Base-by-base conservation (phyloP, 371 early-diverging fungal species). In the Lichtheimia corymbifera region DNA sequence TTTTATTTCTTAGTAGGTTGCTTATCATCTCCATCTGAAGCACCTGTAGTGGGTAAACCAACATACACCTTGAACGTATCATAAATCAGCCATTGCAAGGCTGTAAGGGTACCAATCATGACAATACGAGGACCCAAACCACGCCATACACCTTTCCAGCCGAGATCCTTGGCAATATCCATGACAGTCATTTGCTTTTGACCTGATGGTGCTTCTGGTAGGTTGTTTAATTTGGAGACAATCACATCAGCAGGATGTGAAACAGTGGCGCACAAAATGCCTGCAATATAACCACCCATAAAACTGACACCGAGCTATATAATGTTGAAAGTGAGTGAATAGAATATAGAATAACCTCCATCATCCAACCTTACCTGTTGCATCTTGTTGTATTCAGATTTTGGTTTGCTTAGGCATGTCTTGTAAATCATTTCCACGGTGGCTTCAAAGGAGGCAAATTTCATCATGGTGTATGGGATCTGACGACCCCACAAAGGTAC, bases 191-290 rank as follows among this genome's bases (percentile, higher is more conserved):
- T 74, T 28, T 77, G 55, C 70, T 77, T 83, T 75, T 65, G 24
- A 64, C 67, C 52, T 76, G 79, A 25, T 15, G 25, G 56, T 15
- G 54, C n/a, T 35, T 58, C 27, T 6, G 63, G 88, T 72, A 69
- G 79, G 76, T 77, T 86, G 79, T 88, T 88, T 42, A 97, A 82
- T 80, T 95, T 91, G 61, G 96, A 95, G 40, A 96, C 87, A 43
- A 96, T 71, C 0, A 96, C 92, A 77, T 97, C 97, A 57, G 98
- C 97, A 15, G 98, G 97, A 77, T 97, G 97, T 22, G 96, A 95
- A 24, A 97, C 90, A 61, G 94, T 83, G 50, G 97, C 96, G 72
- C 92, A 92, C 63, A 92, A 84, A 62, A 95, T 73, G 77, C 97
- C 97, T 41, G 96, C 95, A 73, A 85, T 86, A 78, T 93, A 89